phyloP scores from a whole-genome alignment of 164 flowering plant genomes.

The Macadamia tetraphylla region DNA sequence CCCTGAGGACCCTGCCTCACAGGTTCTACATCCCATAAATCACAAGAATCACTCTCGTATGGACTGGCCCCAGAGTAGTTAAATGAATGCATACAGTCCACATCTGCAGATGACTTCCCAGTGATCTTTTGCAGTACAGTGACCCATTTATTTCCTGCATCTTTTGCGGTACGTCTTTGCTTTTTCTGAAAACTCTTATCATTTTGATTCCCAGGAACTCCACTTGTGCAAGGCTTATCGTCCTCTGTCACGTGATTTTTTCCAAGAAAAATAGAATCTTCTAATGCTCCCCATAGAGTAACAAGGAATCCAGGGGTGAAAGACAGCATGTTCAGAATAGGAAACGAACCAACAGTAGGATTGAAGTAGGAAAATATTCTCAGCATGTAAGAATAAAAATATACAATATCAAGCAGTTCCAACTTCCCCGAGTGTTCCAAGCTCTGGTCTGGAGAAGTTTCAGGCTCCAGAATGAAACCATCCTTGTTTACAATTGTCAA shows the following conservation, averaged over 20 bases:
- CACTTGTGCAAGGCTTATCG: slow-evolving; percentile 16
- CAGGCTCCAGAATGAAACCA: slow-evolving; percentile 7
- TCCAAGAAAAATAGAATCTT: slow-evolving; percentile 40
- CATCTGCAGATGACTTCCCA: slow-evolving; percentile 52
- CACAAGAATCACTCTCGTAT: slow-evolving; percentile 28
- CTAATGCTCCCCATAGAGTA: slow-evolving; percentile 61
- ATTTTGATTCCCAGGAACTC: slow-evolving; percentile 17
- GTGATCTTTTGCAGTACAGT: slow-evolving; percentile 63
- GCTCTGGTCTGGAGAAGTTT: slow-evolving; percentile 5
- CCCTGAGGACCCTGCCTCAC: slow-evolving; percentile 65
- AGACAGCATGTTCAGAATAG: slow-evolving; percentile 82
- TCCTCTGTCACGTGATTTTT: slow-evolving; percentile 12
- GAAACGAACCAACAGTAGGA: slow-evolving; percentile 55
- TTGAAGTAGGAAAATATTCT: slow-evolving; percentile 60
- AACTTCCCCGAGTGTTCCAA: slow-evolving; percentile 20
- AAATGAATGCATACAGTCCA: slow-evolving; percentile 18
- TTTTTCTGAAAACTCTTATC: slow-evolving; percentile 32
- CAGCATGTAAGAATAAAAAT: slow-evolving; percentile 69
- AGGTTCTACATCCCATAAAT: slow-evolving; percentile 69
- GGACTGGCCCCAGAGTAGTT: slow-evolving; percentile 13
- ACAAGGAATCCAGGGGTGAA: slow-evolving; percentile 83
- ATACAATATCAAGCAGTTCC: slow-evolving; percentile 57
- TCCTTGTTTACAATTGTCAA: slow-evolving; percentile 34
- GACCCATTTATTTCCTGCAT: slow-evolving; percentile 64
- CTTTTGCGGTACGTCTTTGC: slow-evolving; percentile 38